Evolutionary conservation across 768 basidiomycete genomes (phyloP), one percentile per base, ranked within the genome.

Genomic region (Auriscalpium microsporum): DNA sequence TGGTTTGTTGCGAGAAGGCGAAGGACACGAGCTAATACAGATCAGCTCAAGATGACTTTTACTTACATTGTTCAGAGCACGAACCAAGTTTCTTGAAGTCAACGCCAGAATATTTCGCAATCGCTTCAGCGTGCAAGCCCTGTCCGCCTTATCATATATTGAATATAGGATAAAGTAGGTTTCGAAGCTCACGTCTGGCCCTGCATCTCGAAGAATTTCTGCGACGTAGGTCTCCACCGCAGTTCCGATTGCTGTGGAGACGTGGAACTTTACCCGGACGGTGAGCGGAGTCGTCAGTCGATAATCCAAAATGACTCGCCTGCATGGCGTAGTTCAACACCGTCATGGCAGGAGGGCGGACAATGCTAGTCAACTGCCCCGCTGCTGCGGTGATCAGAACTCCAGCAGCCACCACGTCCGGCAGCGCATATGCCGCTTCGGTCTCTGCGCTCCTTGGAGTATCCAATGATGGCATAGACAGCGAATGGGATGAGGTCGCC

Each of bases 51-150:
- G 28, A 28, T 28, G 28, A 5, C 7, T 28, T 7, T 7, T 7
- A 28, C 28, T 28, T 28, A 2, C 28, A 28, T 5, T 28, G 28
- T 4, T 4, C 28, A 28, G 28, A 8, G 34, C 21, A 21, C 53
- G 40, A 42, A 67, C 69, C 67, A 16, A 71, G 62, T 37, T 68
- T 71, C 11, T 50, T 23, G 7, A 63, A 56, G 42, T 67, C 59
- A 38, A 66, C 58, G 21, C 50, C 50, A 44, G 53, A 62, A 35
- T 56, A 52, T 50, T 54, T 57, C 0, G 68, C 67, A 16, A 72
- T 70, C 10, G 67, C 65, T 10, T 65, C 53, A 9, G 69, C 66
- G 45, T 71, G 71, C 7, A 66, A 54, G 9, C 67, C 66, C 64
- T 42, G 8, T 42, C 17, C 3, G 40, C 28, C 28, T 4, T 13